Evolutionary conservation across 805 yeast genomes (phyloP).

Genomic region (Schwanniomyces pseudopolymorphus): DNA sequence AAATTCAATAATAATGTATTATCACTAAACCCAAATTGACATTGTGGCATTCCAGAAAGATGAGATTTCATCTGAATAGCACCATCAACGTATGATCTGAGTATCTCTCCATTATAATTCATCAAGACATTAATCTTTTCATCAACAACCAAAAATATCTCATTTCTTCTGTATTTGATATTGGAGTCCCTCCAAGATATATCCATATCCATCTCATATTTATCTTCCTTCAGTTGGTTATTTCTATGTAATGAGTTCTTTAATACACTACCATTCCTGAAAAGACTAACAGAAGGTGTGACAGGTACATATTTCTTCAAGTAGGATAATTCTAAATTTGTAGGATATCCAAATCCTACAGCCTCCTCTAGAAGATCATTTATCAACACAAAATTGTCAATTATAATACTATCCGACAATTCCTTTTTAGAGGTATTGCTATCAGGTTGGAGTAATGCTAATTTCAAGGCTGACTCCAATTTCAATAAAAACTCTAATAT

Average conservation of each 20-base stretch:
- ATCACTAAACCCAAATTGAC: slow-evolving; percentile 77
- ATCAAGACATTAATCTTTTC: slow-evolving; percentile 75
- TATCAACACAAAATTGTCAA: slow-evolving; percentile 63
- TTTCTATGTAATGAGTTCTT: not conserved
- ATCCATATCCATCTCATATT: slow-evolving; percentile 1
- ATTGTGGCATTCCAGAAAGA: slow-evolving; percentile 78
- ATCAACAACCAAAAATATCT: slow-evolving; percentile 70
- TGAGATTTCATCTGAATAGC: slow-evolving; percentile 67
- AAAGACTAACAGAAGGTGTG: slow-evolving; percentile 10
- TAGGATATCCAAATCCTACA: slow-evolving; percentile 77
- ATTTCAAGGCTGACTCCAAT: slow-evolving; percentile 53
- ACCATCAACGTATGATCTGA: slow-evolving; percentile 77
- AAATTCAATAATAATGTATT: slow-evolving; percentile 23
- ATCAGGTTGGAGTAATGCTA: slow-evolving; percentile 14
- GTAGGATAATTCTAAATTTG: slow-evolving; percentile 51
- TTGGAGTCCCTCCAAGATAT: slow-evolving; percentile 72
- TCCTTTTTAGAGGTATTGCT: slow-evolving; percentile 6
- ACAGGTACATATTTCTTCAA: slow-evolving; percentile 17
- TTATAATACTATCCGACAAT: slow-evolving; percentile 42
- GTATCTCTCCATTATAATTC: slow-evolving; percentile 59
- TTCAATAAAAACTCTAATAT: slow-evolving; percentile 77
- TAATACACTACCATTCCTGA: slow-evolving; percentile 1
- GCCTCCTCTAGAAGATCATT: slow-evolving; percentile 79
- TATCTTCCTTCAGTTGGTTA: slow-evolving; percentile 2
- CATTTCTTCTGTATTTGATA: slow-evolving; percentile 77